These are phyloP conservation scores for Hyphodiscus hymeniophilus DNA, from an alignment of 495 filamentous ascomycete species.

Conservation along the genomic window DNA sequence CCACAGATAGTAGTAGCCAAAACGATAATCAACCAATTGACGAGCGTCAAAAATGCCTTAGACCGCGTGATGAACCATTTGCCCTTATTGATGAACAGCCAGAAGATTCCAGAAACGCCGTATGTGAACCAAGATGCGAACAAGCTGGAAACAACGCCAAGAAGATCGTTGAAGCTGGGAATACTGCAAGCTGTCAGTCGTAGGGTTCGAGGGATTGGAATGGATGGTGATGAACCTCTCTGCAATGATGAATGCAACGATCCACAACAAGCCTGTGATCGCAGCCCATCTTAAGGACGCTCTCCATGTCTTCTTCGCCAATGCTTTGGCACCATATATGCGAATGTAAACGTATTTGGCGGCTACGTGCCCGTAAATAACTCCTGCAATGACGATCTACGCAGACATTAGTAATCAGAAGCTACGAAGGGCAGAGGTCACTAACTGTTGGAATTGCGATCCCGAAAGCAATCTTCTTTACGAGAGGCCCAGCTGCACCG, in stretches of 20 bases:
- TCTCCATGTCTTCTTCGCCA: slow-evolving; percentile 38
- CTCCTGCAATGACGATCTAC: slow-evolving; percentile 35
- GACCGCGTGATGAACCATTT: slow-evolving; percentile 8
- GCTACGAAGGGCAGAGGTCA: background rate
- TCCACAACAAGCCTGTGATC: slow-evolving; percentile 50
- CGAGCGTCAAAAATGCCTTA: background rate
- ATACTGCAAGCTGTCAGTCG: slow-evolving; percentile 37
- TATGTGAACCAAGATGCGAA: slow-evolving; percentile 59
- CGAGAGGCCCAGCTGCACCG: slow-evolving; percentile 46
- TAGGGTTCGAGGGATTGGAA: background rate
- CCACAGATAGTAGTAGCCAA: background rate
- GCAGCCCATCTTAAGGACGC: slow-evolving; percentile 49
- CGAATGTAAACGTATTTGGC: slow-evolving; percentile 59
- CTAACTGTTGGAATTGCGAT: slow-evolving; percentile 52
- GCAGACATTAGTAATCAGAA: background rate
- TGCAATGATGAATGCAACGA: slow-evolving; percentile 64
- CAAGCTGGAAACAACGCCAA: slow-evolving; percentile 52
- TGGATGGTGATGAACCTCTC: slow-evolving; percentile 7
- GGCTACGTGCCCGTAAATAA: slow-evolving; percentile 51
- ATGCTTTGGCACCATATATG: slow-evolving; percentile 34
- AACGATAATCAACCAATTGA: background rate
- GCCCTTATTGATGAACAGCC: slow-evolving; percentile 48
- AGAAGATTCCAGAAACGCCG: slow-evolving; percentile 56
- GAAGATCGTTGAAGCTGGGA: slow-evolving; percentile 61
- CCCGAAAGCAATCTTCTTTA: slow-evolving; percentile 70